A percentile compares a stretch with the other conserved stretches of the same genome.
Evolutionary conservation across 2,329 filamentous ascomycete species (phyloP).

Genomic region (Immersiporthe knoxdaviesiana): DNA sequence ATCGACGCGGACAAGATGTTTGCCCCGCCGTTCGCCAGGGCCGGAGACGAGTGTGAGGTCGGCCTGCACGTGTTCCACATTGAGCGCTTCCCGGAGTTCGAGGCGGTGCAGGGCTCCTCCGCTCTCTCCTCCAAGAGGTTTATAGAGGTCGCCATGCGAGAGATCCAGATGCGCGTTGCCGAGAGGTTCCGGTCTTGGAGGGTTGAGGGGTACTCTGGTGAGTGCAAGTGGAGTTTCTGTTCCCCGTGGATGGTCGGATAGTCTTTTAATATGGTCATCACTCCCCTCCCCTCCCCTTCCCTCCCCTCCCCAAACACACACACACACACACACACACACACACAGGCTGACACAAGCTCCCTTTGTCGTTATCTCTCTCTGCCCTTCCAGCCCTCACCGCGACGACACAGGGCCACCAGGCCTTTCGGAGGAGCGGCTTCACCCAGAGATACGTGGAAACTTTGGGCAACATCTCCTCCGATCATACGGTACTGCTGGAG

Average conservation of each 20-base stretch:
- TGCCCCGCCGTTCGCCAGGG: not conserved
- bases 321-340: no score
- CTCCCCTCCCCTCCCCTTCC: not conserved
- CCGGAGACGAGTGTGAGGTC: not conserved
- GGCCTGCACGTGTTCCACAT: conserved; percentile 26
- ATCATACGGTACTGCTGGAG: not conserved
- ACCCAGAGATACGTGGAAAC: conserved; percentile 10
- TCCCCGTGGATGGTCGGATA: no score
- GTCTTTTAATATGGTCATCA: no score
- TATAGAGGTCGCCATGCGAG: conserved; percentile 17
- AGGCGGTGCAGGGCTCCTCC: not conserved
- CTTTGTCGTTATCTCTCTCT: not conserved
- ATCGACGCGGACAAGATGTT: conserved; percentile 22
- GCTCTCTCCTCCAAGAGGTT: not conserved
- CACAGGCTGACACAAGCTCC: not conserved
- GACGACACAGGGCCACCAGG: conserved; percentile 17
- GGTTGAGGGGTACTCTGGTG: conserved; percentile 24
- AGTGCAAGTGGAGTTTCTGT: not conserved
- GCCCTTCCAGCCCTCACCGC: conserved; percentile 22
- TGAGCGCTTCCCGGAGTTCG: conserved; percentile 14
- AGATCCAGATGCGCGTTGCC: conserved; percentile 15
- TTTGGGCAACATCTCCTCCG: not conserved
- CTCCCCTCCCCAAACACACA: not conserved
- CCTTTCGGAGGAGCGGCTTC: conserved; percentile 24
- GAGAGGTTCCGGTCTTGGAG: conserved; percentile 10